Evolutionary conservation across 257 asterid species (phyloP), one percentile per base, ranked within the genome.

Genomic region (Salvia hispanica): DNA sequence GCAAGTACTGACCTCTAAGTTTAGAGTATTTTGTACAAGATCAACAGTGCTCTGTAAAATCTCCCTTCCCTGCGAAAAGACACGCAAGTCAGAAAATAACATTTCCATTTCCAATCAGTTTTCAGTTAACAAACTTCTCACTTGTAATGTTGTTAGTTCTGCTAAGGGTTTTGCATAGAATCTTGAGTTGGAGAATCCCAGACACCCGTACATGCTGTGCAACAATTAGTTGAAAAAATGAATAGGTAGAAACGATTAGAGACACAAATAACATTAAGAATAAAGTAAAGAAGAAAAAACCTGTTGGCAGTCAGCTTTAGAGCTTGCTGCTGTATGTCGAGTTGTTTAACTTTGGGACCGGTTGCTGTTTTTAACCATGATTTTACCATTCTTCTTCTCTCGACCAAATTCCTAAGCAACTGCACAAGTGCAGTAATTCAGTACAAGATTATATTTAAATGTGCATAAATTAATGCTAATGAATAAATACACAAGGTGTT

Each of bases 301-400:
- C 99, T 94, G 80, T 94, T 94, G 66, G 99, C 99, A 51, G 99
- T 90, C 77, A 94, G 87, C 80, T 94, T 94, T 64, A 94, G 83
- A 58, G 99, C 99, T 80, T 91, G 99, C 78, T 94, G 99, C 64
- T 82, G 95, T 77, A 94, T 91, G 87, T 94, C 97, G 75, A 84
- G 80, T 76, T 91, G 99, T 81, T 91, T 97, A 75, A 73, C 86
- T 85, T 86, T 84, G 76, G 84, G 95, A 72, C 95, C 97, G 4
- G 96, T 77, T 58, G 97, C 99, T 64, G 83, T 84, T 59, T 86
- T 91, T 58, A 91, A 73, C 94, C 82, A 77, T 43, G 82, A 73
- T 73, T 94, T 94, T 46, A 89, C 97, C 84, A 62, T 75, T 83
- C 69, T 86, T 76, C 99, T 83, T 79, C 95, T 85, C 80, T 88